These are phyloP conservation scores for Agrostemma githago DNA, from an alignment of 148 eudicot species.

Conservation along the genomic window DNA sequence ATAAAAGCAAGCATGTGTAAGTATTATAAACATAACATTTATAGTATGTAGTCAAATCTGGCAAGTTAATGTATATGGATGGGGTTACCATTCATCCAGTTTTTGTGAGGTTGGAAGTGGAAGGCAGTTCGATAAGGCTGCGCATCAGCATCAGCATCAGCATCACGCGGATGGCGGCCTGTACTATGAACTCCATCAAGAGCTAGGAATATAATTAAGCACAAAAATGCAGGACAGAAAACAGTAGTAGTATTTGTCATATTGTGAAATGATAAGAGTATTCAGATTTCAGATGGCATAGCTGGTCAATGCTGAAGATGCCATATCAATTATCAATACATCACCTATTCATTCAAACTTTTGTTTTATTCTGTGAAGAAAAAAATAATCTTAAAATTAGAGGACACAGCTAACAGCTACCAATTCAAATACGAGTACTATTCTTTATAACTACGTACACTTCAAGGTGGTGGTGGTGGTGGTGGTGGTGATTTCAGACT, in stretches of 20 bases:
- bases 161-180: neutral
- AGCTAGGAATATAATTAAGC: slow-evolving; percentile 5
- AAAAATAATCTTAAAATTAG: too few species aligned
- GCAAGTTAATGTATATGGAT: neutral
- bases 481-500: too few species aligned
- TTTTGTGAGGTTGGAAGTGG: slow-evolving; percentile 33
- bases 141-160: neutral
- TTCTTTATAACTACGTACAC: too few species aligned
- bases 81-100: slow-evolving; percentile 36
- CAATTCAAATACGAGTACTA: too few species aligned
- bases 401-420: too few species aligned
- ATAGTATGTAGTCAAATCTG: neutral
- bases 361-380: too few species aligned
- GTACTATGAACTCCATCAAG: slow-evolving; percentile 17
- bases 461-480: too few species aligned
- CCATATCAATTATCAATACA: neutral
- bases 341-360: too few species aligned
- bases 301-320: neutral
- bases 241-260: neutral
- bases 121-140: slow-evolving; percentile 28
- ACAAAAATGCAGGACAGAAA: slow-evolving; percentile 16
- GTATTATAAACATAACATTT: neutral
- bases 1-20: neutral
- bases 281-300: neutral
- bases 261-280: neutral